Evolutionary conservation across 495 filamentous ascomycete species (phyloP), one percentile per base, ranked within the genome.

Genomic region (Cenococcum geophilum): DNA sequence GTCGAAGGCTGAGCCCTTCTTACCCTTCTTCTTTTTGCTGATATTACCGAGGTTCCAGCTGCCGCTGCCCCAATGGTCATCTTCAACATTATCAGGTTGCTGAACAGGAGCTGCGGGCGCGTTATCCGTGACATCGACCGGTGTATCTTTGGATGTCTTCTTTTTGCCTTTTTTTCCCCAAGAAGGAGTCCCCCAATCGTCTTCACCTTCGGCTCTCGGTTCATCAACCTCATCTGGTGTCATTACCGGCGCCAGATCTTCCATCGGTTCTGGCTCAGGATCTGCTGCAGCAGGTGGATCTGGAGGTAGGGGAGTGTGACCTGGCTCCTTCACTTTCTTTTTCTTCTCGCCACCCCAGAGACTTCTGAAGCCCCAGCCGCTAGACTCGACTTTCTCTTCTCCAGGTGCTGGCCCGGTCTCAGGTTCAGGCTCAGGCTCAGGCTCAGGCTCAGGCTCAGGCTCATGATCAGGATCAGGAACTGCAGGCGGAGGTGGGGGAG

Each of bases 181-280:
- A 40, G 61, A 71, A 14, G 59, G 53, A 27, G 56, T 42, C 0
- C 58, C 64, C 32, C 42, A 68, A 18, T 71, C 68, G 36, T 71
- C 71, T 36, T 71, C 73, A 22, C 56, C 67, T 34, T 65, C 60
- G 18, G 65, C 63, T 35, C 63, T 67, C 1, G 73, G 72, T 60
- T 75, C 73, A 23, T 73, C 69, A 6, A 75, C 63, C 36, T 58
- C 68, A 37, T 68, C 72, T 5, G 71, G 68, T 4, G 50, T 53
- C 61, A 68, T 62, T 23, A 69, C 50, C 12, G 18, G 18, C 2
- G 63, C 47, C 1, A 37, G 37, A 20, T 74, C 64, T 22, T 69
- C 65, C 3, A 62, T 34, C 10, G 62, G 4, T 43, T 52, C 45
- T 45, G 11, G 40, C 8, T 16, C 25, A 9, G 9, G 21, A 9